Evolutionary conservation across 129 eudicot species (phyloP).

Genomic region (Mikania micrantha): DNA sequence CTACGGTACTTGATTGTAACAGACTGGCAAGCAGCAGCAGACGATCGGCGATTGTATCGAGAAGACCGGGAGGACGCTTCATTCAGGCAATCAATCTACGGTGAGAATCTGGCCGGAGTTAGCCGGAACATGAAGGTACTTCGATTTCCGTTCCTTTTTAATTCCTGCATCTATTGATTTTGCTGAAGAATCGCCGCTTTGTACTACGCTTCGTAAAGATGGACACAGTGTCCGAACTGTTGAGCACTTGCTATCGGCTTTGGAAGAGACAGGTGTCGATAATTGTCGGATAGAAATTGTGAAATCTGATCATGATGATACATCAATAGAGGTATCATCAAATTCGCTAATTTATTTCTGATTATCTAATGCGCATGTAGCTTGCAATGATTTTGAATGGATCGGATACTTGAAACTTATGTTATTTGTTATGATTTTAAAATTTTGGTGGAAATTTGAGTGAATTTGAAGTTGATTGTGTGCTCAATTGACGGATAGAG

Average conservation of each 20-base stretch:
- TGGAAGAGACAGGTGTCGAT: conserved; percentile 81
- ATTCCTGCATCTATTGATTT: conserved; percentile 64
- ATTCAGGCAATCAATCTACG: conserved; percentile 53
- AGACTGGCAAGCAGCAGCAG: conserved; percentile 81
- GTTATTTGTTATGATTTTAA: too few species aligned
- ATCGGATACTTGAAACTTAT: too few species aligned
- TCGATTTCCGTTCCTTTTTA: conserved; percentile 35
- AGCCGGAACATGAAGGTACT: conserved; percentile 66
- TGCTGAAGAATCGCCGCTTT: conserved; percentile 56
- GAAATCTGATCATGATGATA: conserved; percentile 11
- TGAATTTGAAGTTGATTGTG: too few species aligned
- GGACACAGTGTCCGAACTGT: conserved; percentile 57
- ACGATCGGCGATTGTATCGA: conserved; percentile 56
- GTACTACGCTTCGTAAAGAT: conserved; percentile 63
- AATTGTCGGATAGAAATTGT: conserved; percentile 64
- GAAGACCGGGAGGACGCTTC: conserved; percentile 66
- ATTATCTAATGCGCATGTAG: too few species aligned
- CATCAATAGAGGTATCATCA: conserved; percentile 49
- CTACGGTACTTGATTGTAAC: background rate
- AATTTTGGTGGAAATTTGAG: too few species aligned
- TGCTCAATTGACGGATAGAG: conserved; percentile 71
- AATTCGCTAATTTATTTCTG: too few species aligned
- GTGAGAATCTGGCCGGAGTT: conserved; percentile 69
- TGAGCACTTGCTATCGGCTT: conserved; percentile 91
- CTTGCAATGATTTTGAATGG: too few species aligned